A percentile compares a stretch with the other conserved stretches of the same genome.
phyloP scores from a whole-genome alignment of 805 yeast genomes.

The Diddensiella santjacobensis region DNA sequence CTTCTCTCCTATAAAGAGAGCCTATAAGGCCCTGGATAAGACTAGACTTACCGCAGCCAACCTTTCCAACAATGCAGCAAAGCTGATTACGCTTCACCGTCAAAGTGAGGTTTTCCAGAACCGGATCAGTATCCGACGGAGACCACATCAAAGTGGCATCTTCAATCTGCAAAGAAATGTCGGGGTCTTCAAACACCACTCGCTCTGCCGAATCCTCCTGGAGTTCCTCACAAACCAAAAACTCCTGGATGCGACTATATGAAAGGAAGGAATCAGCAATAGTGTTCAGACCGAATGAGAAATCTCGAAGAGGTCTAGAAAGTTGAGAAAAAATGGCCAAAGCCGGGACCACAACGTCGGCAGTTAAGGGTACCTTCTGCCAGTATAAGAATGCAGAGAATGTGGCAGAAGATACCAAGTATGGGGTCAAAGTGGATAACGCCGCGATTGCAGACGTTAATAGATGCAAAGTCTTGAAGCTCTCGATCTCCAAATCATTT shows the following conservation, averaged over 20 bases:
- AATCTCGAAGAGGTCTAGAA: slow-evolving; percentile 44
- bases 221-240: slow-evolving; percentile 41
- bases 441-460: slow-evolving; percentile 64
- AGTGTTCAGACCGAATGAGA: slow-evolving; percentile 45
- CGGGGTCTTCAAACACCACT: slow-evolving; percentile 18
- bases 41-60: slow-evolving; percentile 81
- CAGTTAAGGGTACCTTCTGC: slow-evolving; percentile 58
- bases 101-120: slow-evolving; percentile 44
- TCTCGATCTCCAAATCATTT: slow-evolving; percentile 77
- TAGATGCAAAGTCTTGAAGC: slow-evolving; percentile 58
- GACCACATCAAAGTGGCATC: slow-evolving; percentile 18
- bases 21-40: slow-evolving; percentile 70
- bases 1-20: slow-evolving; percentile 58
- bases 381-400: slow-evolving; percentile 66
- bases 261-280: slow-evolving; percentile 33
- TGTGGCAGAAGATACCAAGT: slow-evolving; percentile 82
- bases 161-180: slow-evolving; percentile 33
- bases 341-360: slow-evolving; percentile 76
- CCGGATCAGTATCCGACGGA: slow-evolving; percentile 46
- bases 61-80: slow-evolving; percentile 76
- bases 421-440: slow-evolving; percentile 82
- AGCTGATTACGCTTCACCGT: slow-evolving; percentile 64
- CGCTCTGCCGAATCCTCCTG: slow-evolving; percentile 37
- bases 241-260: slow-evolving; percentile 41
- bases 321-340: slow-evolving; percentile 47